Evolutionary conservation across 257 asterid genomes (phyloP), one percentile per base, ranked within the genome.

Genomic region (Misopates orontium): DNA sequence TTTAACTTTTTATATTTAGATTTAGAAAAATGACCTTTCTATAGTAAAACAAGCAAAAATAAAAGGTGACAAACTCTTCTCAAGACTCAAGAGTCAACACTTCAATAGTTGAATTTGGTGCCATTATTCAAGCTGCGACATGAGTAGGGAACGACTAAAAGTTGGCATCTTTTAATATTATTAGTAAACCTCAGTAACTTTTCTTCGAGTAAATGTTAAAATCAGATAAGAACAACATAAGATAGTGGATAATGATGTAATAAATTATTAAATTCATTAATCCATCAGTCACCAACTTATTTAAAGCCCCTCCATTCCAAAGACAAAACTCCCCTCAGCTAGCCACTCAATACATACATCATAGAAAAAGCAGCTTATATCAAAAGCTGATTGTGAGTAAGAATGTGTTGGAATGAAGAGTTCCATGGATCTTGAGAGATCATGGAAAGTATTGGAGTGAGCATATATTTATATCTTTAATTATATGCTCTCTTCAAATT

Each of bases 401-500:
- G 36, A 53, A 74, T 68, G 75, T 19, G n/a, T 55, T 71, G 77
- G 80, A 58, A 73, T 75, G 77, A 54, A 64, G 74, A 54, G 57
- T 45, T 57, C 52, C 74, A 60, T 64, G 80, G 73, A 44, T 77
- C 75, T 69, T 77, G 71, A 62, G 31, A 59, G 39, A 19, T 9
- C 32, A 18, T 58, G 18, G 64, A 4, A 40, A 4, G n/a, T n/a
- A n/a, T 31, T 58, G 64, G 64, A 39, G 64, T 59, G 51, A 59
- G 31, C 31, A 31, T 28, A 28, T 36, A 9, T 36, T 36, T 36
- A 14, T 4, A 31, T 6, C n/a, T n/a, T 2, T 3, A 28, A 28
- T 2, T 28, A 28, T 28, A 65, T 71, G 65, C 68, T 44, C 55
- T 18, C 69, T 74, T 61, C 64, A 41, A 20, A 3, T 55, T 19